Percentiles rank a stretch among this genome's conserved stretches.
phyloP scores from a whole-genome alignment of 2,329 filamentous ascomycete genomes.

The Colletotrichum tofieldiae region DNA sequence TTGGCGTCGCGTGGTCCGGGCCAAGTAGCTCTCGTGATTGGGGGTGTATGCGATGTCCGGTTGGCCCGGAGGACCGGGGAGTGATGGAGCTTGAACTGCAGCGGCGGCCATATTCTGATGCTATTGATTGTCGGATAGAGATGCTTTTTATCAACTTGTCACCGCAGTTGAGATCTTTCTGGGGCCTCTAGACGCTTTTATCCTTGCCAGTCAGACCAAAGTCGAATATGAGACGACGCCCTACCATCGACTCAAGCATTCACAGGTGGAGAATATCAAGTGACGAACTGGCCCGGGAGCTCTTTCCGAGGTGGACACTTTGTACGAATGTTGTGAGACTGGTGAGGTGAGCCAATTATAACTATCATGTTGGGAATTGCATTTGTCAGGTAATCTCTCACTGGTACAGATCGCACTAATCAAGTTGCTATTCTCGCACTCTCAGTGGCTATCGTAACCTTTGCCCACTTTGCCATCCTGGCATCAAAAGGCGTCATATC shows the following conservation, averaged over 20 bases:
- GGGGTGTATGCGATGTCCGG: conserved; percentile 74
- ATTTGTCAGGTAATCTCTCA: conserved; percentile 22
- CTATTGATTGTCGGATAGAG: neutral
- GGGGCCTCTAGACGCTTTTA: neutral
- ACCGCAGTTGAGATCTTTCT: neutral
- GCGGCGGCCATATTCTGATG: conserved; percentile 46
- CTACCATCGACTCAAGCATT: neutral
- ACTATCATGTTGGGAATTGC: neutral
- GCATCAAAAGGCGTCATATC: conserved; percentile 32
- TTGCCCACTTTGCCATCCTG: conserved; percentile 14
- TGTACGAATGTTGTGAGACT: neutral
- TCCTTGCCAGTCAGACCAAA: neutral
- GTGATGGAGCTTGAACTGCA: conserved; percentile 37
- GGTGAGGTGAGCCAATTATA: neutral
- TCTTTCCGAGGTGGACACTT: neutral
- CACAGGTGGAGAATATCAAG: neutral
- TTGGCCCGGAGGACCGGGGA: conserved; percentile 58
- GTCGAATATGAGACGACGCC: neutral
- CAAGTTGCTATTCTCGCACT: neutral
- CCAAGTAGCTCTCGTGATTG: conserved; percentile 67
- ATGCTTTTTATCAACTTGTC: too few species aligned
- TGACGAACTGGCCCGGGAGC: neutral
- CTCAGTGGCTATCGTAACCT: neutral
- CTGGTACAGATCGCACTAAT: neutral
- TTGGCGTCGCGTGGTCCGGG: conserved; percentile 62